A percentile compares a stretch with the other conserved stretches of the same genome.
These are phyloP conservation scores for Aspergillus homomorphus DNA, from an alignment of 495 filamentous ascomycete species.

Conservation along the genomic window DNA sequence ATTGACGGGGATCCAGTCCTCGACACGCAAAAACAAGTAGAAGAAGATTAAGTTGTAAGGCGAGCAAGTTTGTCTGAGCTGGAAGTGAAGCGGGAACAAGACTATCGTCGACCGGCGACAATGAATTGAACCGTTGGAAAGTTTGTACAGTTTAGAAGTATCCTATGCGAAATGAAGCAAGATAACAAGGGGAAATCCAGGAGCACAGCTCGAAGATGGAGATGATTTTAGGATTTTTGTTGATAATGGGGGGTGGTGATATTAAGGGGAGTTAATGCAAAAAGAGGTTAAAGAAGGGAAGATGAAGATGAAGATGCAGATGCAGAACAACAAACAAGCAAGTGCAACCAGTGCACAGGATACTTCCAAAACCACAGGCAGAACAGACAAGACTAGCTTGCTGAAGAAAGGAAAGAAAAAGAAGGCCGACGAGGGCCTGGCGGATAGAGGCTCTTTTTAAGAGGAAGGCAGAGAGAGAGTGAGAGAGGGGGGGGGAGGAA, in stretches of 20 bases:
- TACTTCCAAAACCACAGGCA: constrained; percentile 50
- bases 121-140: constrained; percentile 26
- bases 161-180: constrained; percentile 29
- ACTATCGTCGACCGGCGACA: constrained; percentile 53
- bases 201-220: constrained; percentile 46
- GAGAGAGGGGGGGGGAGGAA: constrained; percentile 3
- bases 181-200: constrained; percentile 29
- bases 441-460: constrained; percentile 37
- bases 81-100: constrained; percentile 27
- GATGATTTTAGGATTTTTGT: constrained; percentile 16
- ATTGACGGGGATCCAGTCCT: constrained; percentile 28
- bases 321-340: constrained; percentile 36
- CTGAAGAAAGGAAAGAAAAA: constrained; percentile 61
- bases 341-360: constrained; percentile 50
- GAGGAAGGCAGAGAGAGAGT: constrained; percentile 21
- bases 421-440: constrained; percentile 35
- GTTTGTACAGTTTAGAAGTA: constrained; percentile 34
- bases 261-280: constrained; percentile 13
- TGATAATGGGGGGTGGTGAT: constrained; percentile 29
- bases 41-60: constrained; percentile 17
- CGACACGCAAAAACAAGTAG: constrained; percentile 20
- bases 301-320: constrained; percentile 47
- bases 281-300: constrained; percentile 25
- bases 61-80: constrained; percentile 36
- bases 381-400: constrained; percentile 68